Percentiles rank a stretch among this genome's conserved stretches.
phyloP scores from a whole-genome alignment of 768 basidiomycete genomes.

The Pleurotus sapidus region DNA sequence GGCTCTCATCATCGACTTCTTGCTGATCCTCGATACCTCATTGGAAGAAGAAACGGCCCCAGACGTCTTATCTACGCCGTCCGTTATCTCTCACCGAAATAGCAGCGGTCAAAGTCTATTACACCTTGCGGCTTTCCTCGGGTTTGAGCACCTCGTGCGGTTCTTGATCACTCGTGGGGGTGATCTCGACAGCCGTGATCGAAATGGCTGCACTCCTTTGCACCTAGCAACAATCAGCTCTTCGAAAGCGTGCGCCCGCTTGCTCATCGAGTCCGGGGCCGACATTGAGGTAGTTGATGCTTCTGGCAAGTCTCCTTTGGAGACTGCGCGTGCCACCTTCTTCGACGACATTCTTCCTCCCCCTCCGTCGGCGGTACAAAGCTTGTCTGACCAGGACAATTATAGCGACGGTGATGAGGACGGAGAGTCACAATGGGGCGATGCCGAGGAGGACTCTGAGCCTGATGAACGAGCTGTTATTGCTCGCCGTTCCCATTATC shows the following conservation, averaged over 20 bases:
- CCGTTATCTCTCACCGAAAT: constrained; percentile 71
- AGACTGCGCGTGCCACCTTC: constrained; percentile 50
- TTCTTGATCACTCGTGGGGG: constrained; percentile 73
- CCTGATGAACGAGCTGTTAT: constrained; percentile 20
- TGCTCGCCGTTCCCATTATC: constrained; percentile 18
- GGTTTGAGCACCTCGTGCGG: constrained; percentile 63
- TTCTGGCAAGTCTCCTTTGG: constrained; percentile 66
- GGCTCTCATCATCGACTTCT: constrained; percentile 72
- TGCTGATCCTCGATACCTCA: constrained; percentile 72
- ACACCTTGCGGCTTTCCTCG: constrained; percentile 81
- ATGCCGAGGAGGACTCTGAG: constrained; percentile 66
- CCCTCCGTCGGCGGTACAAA: constrained; percentile 21
- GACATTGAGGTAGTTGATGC: constrained; percentile 73
- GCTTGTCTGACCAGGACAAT: constrained; percentile 19
- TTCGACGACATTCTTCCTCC: constrained; percentile 30
- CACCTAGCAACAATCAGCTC: constrained; percentile 78
- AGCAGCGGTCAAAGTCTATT: constrained; percentile 81
- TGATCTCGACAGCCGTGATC: constrained; percentile 82
- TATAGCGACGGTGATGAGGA: constrained; percentile 20
- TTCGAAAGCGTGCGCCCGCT: constrained; percentile 58
- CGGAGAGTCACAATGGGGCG: constrained; percentile 67
- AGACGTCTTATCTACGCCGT: constrained; percentile 36
- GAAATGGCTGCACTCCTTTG: constrained; percentile 87
- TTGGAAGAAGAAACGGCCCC: constrained; percentile 40
- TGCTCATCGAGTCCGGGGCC: constrained; percentile 80